Base-by-base conservation (phyloP, 768 basidiomycete genomes). In the Trametes coccinea region DNA sequence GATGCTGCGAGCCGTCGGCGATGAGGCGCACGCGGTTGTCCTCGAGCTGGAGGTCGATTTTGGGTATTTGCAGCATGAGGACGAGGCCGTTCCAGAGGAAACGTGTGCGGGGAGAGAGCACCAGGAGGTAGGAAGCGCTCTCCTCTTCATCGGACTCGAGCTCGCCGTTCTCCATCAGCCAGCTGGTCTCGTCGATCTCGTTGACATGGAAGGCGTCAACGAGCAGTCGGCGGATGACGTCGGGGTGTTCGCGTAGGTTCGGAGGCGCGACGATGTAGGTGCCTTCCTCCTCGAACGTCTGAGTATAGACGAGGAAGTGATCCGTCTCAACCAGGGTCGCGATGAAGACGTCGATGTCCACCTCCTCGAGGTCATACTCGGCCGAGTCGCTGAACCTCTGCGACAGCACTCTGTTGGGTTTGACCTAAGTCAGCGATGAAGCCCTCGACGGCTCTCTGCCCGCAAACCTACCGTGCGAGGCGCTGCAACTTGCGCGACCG, bases 1-100 rank as follows among this genome's bases (percentile, higher is more conserved):
- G 86, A 27, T 84, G 82, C 63, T 88, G 86, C 0, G 95, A 86
- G 9, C 95, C 95, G 69, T 97, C 93, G 6, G 96, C 92, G 56
- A 98, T 84, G 30, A 99, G 79, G 27, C 95, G 86, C n/a, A 94
- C 84, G n/a, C 93, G 86, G 65, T 90, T 86, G 63, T 96, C 95
- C 51, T 68, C 70, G 13, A 72, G 77, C 59, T 90, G 90, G 27
- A 96, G 77, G n/a, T 93, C 89, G 64, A 94, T 79, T 67, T 79
- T 87, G 13, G 89, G 85, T 16, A 95, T 76, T 56, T 85, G 82
- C 37, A 93, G 77, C 69, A 93, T 81, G 75, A 95, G 82, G 50
- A 97, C 90, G 37, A 87, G 79, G 7, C 96, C 96, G 56, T 89
- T 90, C 96, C 96, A 99, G 33, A 94, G 78, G 77, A 97, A 99